phyloP scores from a whole-genome alignment of 352 stramenopile genomes.

The Phytopythium litorale region DNA sequence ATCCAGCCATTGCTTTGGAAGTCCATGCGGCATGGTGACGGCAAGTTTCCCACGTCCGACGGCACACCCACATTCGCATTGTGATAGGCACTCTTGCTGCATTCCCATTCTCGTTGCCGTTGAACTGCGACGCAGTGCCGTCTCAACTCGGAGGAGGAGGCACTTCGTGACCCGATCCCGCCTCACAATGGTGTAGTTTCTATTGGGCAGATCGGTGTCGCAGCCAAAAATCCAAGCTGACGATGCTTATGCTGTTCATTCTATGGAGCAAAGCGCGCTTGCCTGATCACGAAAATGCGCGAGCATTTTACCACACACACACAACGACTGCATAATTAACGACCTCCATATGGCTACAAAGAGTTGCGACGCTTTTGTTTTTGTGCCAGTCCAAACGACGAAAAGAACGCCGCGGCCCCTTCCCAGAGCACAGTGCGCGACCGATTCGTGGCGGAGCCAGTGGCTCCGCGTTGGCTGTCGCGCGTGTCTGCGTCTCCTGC shows the following conservation, averaged over 20 bases:
- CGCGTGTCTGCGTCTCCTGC: constrained; percentile 4
- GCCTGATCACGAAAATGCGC: no score
- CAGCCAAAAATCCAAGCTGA: constrained; percentile 1
- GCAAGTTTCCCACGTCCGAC: no score
- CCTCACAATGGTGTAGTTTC: background rate
- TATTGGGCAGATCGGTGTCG: background rate
- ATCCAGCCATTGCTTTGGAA: no score
- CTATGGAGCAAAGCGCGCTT: background rate
- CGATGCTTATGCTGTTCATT: background rate
- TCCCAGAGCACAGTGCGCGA: background rate
- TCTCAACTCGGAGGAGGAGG: background rate
- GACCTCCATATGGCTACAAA: constrained; percentile 1
- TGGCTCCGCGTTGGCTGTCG: background rate
- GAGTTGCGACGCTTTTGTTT: background rate
- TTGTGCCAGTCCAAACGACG: background rate
- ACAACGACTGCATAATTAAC: background rate
- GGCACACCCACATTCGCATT: no score
- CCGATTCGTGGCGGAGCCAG: background rate
- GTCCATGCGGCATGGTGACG: no score
- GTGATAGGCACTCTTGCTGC: background rate
- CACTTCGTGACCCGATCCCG: background rate
- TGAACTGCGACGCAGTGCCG: background rate
- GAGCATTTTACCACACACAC: no score
- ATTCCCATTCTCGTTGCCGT: background rate
- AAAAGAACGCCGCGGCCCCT: background rate